Base-by-base conservation (phyloP, 1,139 yeast species). In the Pneumocystis carinii region DNA sequence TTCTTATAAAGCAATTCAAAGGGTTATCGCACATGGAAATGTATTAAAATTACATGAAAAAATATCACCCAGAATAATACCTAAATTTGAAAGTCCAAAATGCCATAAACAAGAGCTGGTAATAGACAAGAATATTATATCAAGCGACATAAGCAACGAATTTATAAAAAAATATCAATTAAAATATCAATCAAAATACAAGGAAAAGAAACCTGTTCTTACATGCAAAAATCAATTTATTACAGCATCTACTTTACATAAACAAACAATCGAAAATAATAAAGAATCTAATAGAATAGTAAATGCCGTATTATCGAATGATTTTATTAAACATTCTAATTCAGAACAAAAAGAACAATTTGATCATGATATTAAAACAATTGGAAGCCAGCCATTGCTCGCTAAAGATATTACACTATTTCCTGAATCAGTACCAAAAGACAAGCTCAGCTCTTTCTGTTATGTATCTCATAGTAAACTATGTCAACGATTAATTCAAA, bases 1-100 rank as follows among this genome's bases (percentile, higher is more conserved):
- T 41, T 94, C 90, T 37, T 92, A 94, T 73, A 83, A 83, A 65
- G 81, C 81, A 71, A 84, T 94, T 62, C 97, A 94, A 71, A 79
- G 79, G 59, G 83, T 81, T 64, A 81, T 85, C 37, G 62, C 64
- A 41, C 62, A 62, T 59, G 58, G 37, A 35, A 66, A 37, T 76
- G 77, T 75, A 19, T 71, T 74, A 61, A 70, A 69, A 17, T 73
- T 72, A 61, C 59, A 59, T 17, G 68, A 68, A 1, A 80, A 83
- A 27, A 85, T 83, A 67, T 75, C 95, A 64, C 38, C 42, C n/a
- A 57, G 59, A 57, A 37, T 39, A 57, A 57, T 37, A 39, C 59
- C 59, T 17, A 57, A 37, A n/a, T 17, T 19, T 12, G 42, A 57
- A 37, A 57, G 12, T 19, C 59, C 59, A 12, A 29, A 39, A 29